Conservation (phyloP, 1,139 yeast species). For the Arxiozyma heterogenica region DNA sequence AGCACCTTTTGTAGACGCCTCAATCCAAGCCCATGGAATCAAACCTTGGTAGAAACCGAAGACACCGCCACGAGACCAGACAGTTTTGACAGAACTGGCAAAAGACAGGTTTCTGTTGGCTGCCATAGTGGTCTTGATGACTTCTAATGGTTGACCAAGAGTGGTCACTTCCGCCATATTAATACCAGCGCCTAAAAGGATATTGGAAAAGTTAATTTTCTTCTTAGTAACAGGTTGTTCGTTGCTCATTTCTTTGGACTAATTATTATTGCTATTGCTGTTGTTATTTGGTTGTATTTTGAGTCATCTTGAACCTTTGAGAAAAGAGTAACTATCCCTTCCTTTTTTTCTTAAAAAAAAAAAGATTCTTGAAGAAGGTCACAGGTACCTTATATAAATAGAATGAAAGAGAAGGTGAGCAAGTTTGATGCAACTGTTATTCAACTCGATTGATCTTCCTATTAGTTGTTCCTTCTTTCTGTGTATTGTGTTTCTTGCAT, state of each 20-base stretch:
- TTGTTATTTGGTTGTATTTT: neutral
- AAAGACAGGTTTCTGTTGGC: constrained; percentile 75
- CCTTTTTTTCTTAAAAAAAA: too few species aligned
- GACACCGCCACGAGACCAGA: constrained; percentile 90
- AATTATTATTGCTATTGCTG: neutral
- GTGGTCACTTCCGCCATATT: constrained; percentile 91
- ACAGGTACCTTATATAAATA: too few species aligned
- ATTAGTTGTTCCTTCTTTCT: too few species aligned
- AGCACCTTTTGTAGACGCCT: constrained; percentile 98
- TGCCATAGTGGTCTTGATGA: constrained; percentile 94
- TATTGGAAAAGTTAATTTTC: constrained; percentile 81
- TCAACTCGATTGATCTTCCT: neutral
- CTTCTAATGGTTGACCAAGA: constrained; percentile 94
- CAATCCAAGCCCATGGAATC: constrained; percentile 99
- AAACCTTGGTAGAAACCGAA: constrained; percentile 92
- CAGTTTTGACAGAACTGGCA: constrained; percentile 57
- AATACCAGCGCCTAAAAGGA: constrained; percentile 86
- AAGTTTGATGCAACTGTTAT: neutral
- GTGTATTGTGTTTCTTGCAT: neutral
- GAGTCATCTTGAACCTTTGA: neutral
- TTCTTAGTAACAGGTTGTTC: constrained; percentile 39
- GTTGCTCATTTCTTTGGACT: neutral
- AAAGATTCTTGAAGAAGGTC: too few species aligned
- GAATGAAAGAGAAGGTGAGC: too few species aligned
- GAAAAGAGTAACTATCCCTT: too few species aligned